Evolutionary conservation across 768 basidiomycete genomes (phyloP), one percentile per base, ranked within the genome.

Genomic region (Leccinum disarticulatum): DNA sequence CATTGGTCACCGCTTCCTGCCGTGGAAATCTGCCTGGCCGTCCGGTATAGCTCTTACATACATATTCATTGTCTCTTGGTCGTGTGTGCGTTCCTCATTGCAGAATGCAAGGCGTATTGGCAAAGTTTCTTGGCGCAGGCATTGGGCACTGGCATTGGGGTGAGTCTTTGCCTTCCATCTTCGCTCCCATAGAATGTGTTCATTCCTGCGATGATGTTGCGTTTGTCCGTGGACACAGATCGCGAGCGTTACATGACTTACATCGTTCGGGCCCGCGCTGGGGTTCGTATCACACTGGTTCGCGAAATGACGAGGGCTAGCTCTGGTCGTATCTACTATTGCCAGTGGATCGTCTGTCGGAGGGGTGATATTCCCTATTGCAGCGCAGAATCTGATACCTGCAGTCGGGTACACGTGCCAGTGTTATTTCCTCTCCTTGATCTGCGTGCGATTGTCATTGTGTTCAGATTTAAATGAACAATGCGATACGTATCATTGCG

Each of bases 61-160:
- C 27, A 6, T 28, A 28, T 28, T 6, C 27, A 28, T 55, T 74
- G 73, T 15, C 48, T 84, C 17, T 70, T 90, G 7, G 73, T 92
- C 3, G 60, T 73, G 0, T 78, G 81, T 30, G 86, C 85, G 0
- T 83, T 91, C 65, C 76, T 92, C n/a, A 76, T 81, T 6, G 87
- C 87, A 1, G 77, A 91, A 74, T 92, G 91, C 67, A 87, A 75
- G 10, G 60, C 79, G 58, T 92, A 86, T 66, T 92, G 90, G 91
- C 88, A 92, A 6, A 87, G 91, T 64, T 65, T 92, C 25, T 78
- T 92, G 1, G 90, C 83, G 60, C 90, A 92, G 69, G 90, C 90
- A 0, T 64, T 91, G 38, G 27, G 27, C 27, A 28, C 27, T 28
- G 81, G 80, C 0, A 72, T 85, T 14, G 90, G 90, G 22, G 84